These are phyloP conservation scores for Clavispora vitiphila DNA, from an alignment of 805 yeast species.

Conservation along the genomic window DNA sequence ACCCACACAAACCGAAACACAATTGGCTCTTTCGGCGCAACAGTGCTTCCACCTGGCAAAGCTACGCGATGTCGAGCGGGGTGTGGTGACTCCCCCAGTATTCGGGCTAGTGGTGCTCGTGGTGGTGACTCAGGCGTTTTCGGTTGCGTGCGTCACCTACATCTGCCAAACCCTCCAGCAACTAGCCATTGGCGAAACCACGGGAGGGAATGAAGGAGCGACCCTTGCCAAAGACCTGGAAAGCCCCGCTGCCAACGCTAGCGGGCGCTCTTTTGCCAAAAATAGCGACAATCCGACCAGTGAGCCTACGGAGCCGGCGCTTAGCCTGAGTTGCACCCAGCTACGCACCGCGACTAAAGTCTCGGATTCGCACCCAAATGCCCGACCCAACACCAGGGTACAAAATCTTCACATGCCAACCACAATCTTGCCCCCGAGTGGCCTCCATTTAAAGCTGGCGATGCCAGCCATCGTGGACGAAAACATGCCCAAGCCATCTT, in stretches of 20 bases:
- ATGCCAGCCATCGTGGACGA: not conserved
- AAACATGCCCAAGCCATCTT: not conserved
- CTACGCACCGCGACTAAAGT: no score
- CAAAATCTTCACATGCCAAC: not conserved
- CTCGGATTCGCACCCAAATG: not conserved
- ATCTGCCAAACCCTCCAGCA: not conserved
- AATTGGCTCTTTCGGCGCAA: constrained; percentile 5
- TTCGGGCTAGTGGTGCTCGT: not conserved
- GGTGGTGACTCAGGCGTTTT: not conserved
- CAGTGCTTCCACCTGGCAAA: constrained; percentile 9
- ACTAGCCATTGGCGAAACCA: no score
- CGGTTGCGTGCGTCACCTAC: not conserved
- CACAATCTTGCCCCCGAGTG: not conserved
- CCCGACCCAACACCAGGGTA: not conserved
- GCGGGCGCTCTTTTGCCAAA: no score
- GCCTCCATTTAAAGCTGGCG: no score
- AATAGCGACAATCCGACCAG: no score
- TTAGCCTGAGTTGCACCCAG: no score
- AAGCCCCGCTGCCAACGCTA: no score
- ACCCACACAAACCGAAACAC: not conserved
- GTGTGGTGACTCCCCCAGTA: not conserved
- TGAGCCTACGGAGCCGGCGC: no score
- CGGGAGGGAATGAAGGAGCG: no score
- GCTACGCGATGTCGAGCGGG: not conserved
- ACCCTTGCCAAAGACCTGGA: no score